phyloP scores from a whole-genome alignment of 2,329 filamentous ascomycete genomes.

The Cytospora paraplurivora region DNA sequence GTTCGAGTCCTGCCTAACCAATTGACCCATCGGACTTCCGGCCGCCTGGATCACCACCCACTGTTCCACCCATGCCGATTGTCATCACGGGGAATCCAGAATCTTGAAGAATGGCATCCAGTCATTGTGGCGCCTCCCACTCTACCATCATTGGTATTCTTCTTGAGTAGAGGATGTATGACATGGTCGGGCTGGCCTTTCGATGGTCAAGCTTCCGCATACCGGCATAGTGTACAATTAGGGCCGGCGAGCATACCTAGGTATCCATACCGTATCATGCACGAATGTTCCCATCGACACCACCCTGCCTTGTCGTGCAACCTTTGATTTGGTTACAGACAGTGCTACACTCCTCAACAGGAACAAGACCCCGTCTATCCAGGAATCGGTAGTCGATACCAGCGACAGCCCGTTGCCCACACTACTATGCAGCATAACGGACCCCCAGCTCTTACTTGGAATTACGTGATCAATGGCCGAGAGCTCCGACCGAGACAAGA shows the following conservation, averaged over 20 bases:
- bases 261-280: background rate
- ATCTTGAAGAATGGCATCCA: background rate
- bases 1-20: constrained; percentile 14
- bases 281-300: background rate
- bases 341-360: constrained; percentile 8
- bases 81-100: background rate
- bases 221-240: background rate
- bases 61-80: background rate
- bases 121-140: background rate
- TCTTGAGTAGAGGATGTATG: no score
- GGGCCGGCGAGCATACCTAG: background rate
- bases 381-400: constrained; percentile 5
- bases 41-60: constrained; percentile 14
- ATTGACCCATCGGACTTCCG: constrained; percentile 7
- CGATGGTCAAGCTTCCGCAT: background rate
- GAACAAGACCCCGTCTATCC: background rate
- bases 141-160: background rate
- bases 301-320: constrained; percentile 15
- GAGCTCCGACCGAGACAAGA: constrained; percentile 5
- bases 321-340: constrained; percentile 14
- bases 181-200: background rate
- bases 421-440: background rate
- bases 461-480: constrained; percentile 22
- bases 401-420: background rate
- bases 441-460: background rate